Percentiles rank a stretch among this genome's conserved stretches.
Evolutionary conservation across 768 basidiomycete genomes (phyloP).

Genomic region (Amanita thiersii): DNA sequence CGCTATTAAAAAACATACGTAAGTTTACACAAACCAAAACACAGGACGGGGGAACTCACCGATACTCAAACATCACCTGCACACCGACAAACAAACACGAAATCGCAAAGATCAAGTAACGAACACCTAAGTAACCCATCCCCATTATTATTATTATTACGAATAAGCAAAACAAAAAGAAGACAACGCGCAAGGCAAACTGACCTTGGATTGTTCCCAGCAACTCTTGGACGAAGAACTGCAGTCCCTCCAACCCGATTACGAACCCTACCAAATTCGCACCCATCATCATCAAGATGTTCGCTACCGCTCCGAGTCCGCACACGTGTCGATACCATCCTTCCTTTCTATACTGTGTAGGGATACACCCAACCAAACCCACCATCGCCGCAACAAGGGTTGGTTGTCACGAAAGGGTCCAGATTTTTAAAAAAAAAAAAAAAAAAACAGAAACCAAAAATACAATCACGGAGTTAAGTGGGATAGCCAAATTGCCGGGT

Average conservation of each 20-base stretch:
- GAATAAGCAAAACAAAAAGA: slow-evolving; percentile 1
- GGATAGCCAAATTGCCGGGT: no score
- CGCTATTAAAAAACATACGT: neutral
- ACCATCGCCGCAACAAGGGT: no score
- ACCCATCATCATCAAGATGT: slow-evolving; percentile 81
- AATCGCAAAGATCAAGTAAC: slow-evolving; percentile 54
- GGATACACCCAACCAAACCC: slow-evolving; percentile 1
- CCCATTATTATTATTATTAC: no score
- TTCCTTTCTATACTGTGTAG: slow-evolving; percentile 49
- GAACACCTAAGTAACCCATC: slow-evolving; percentile 60
- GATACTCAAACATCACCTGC: slow-evolving; percentile 95
- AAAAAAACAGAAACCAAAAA: neutral
- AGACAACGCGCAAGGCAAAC: slow-evolving; percentile 7
- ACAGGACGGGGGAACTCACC: slow-evolving; percentile 36
- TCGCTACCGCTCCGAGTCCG: slow-evolving; percentile 75
- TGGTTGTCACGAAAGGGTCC: neutral
- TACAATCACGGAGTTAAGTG: neutral
- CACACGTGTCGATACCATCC: slow-evolving; percentile 85
- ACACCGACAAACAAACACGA: slow-evolving; percentile 69
- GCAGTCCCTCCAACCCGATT: slow-evolving; percentile 74
- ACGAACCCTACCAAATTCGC: slow-evolving; percentile 97
- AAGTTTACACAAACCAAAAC: neutral
- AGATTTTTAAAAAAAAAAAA: neutral
- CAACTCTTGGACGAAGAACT: slow-evolving; percentile 56
- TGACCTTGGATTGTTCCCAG: slow-evolving; percentile 61